Evolutionary conservation across 2,329 filamentous ascomycete genomes (phyloP).

Genomic region (Clarireedia homoeocarpa): DNA sequence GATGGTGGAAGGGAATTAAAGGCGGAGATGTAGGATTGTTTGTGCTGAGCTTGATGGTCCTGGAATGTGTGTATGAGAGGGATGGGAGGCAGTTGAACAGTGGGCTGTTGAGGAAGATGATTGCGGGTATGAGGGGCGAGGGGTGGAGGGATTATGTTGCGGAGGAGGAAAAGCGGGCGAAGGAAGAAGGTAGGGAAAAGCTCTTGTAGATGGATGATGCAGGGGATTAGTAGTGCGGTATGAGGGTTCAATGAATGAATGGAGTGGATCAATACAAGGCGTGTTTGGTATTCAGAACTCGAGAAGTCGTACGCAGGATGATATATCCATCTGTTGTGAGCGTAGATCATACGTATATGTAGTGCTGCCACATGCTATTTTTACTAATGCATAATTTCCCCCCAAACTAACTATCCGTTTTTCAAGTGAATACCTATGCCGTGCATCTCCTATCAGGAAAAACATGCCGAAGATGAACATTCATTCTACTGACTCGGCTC

Average conservation of each 20-base stretch:
- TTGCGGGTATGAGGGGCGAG: slow-evolving; percentile 26
- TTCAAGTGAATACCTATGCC: too few relatives aligned
- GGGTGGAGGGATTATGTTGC: slow-evolving; percentile 19
- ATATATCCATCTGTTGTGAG: not conserved
- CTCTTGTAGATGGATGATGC: not conserved
- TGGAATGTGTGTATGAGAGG: slow-evolving; percentile 53
- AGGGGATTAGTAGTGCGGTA: not conserved
- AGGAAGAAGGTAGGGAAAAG: slow-evolving; percentile 11
- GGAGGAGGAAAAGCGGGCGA: slow-evolving; percentile 19
- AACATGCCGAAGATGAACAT: too few relatives aligned
- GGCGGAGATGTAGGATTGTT: slow-evolving; percentile 83
- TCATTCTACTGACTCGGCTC: too few relatives aligned
- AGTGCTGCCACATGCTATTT: not conserved
- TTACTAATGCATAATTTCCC: not conserved
- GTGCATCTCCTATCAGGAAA: too few relatives aligned
- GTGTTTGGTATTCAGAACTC: not conserved
- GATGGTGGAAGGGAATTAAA: slow-evolving; percentile 77
- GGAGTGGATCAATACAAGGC: not conserved
- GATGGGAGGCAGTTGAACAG: slow-evolving; percentile 22
- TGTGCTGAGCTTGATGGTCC: slow-evolving; percentile 66
- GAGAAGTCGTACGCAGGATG: too few relatives aligned
- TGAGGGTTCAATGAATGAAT: not conserved
- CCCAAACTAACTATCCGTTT: too few relatives aligned
- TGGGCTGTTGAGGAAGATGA: slow-evolving; percentile 20
- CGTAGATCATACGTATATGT: not conserved